A percentile compares a stretch with the other conserved stretches of the same genome.
Evolutionary conservation across 176 grass and related monocot species (phyloP).

Genomic region (Avena insularis): DNA sequence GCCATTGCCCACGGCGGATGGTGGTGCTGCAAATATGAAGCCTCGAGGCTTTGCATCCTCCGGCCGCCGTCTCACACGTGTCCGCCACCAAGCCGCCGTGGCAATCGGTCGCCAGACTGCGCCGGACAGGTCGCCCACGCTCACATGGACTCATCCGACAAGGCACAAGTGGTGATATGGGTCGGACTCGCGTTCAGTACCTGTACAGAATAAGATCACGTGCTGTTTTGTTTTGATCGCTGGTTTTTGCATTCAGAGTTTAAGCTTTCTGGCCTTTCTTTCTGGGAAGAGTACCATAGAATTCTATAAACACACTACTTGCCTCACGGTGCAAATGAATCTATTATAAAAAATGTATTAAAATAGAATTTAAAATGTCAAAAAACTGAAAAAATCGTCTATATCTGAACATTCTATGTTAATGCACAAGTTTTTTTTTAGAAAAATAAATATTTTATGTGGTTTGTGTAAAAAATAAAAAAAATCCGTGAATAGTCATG

Average conservation of each 20-base stretch:
- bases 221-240: constrained; percentile 32
- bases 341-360: too few relatives aligned
- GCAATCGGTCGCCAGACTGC: neutral
- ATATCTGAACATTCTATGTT: too few relatives aligned
- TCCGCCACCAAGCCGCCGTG: neutral
- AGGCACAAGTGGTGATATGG: constrained; percentile 18
- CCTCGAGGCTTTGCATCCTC: neutral
- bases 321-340: too few relatives aligned
- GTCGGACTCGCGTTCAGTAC: constrained; percentile 26
- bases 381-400: too few relatives aligned
- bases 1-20: neutral
- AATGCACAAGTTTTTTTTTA: too few relatives aligned
- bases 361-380: too few relatives aligned
- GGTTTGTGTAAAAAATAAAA: too few relatives aligned
- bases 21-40: neutral
- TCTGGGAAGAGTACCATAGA: neutral
- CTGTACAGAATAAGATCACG: constrained; percentile 17
- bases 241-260: neutral
- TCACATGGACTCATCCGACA: neutral
- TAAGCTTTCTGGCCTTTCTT: neutral
- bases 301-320: too few relatives aligned
- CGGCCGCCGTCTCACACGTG: constrained; percentile 23
- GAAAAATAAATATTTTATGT: too few relatives aligned
- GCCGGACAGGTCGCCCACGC: constrained; percentile 9
- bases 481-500: too few relatives aligned